phyloP scores from a whole-genome alignment of 1,284 basidiomycete genomes.

The Sanguinoderma infundibulare region DNA sequence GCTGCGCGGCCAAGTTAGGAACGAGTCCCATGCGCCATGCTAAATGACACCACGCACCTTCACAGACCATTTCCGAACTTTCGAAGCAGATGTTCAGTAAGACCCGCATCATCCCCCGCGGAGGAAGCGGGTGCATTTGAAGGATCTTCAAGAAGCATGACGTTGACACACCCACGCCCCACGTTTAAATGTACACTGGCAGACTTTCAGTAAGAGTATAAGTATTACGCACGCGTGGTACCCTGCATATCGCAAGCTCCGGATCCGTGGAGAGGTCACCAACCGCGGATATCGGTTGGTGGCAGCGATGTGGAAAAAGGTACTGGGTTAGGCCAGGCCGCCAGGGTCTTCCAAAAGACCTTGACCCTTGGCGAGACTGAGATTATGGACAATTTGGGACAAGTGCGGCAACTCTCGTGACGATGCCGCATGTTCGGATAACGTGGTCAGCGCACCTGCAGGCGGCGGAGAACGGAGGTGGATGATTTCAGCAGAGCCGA shows the following conservation, averaged over 20 bases:
- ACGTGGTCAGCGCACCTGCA: not conserved
- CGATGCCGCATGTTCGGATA: conserved; percentile 6
- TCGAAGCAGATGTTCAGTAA: no score
- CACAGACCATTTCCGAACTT: not conserved
- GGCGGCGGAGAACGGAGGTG: conserved; percentile 21
- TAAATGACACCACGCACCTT: not conserved
- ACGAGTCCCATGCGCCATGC: not conserved
- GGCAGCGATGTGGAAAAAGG: no score
- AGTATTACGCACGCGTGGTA: no score
- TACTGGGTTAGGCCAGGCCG: not conserved
- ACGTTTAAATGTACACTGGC: no score
- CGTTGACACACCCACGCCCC: no score
- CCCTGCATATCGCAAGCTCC: no score
- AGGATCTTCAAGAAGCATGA: no score
- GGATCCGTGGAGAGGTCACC: no score
- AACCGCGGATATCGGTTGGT: no score
- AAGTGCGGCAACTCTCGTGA: conserved; percentile 10
- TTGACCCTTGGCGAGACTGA: not conserved
- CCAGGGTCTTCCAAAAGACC: not conserved
- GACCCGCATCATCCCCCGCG: no score
- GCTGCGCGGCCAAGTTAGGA: conserved; percentile 7
- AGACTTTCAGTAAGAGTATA: no score
- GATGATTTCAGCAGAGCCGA: not conserved
- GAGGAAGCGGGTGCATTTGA: no score
- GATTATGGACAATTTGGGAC: not conserved